A percentile compares a stretch with the other conserved stretches of the same genome.
phyloP scores from a whole-genome alignment of 1,284 basidiomycete genomes.

The Cryptococcus sp. region DNA sequence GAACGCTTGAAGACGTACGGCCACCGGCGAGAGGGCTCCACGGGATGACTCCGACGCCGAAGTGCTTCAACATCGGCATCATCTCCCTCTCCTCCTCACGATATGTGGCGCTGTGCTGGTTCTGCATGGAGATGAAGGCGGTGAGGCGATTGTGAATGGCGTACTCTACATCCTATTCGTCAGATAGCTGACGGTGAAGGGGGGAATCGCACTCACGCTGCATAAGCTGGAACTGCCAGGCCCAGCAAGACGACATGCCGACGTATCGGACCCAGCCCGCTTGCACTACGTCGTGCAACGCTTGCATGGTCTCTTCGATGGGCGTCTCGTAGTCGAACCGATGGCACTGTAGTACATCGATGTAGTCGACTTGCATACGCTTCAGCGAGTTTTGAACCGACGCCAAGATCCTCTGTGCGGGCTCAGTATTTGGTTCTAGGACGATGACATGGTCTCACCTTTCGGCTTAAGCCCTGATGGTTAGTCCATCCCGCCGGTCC shows the following conservation, averaged over 20 bases:
- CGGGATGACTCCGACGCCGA: slow-evolving; percentile 40
- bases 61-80: slow-evolving; percentile 58
- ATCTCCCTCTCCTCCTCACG: slow-evolving; percentile 65
- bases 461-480: slow-evolving; percentile 54
- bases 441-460: slow-evolving; percentile 39
- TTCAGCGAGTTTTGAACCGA: slow-evolving; percentile 67
- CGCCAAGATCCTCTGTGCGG: slow-evolving; percentile 64
- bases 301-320: slow-evolving; percentile 66
- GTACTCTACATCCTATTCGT: slow-evolving; percentile 36
- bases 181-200: neutral
- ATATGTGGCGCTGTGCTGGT: slow-evolving; percentile 59
- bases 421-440: neutral
- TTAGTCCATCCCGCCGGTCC: slow-evolving; percentile 56
- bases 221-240: slow-evolving; percentile 40
- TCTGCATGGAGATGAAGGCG: slow-evolving; percentile 72
- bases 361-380: slow-evolving; percentile 68
- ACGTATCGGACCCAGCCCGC: slow-evolving; percentile 66
- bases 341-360: slow-evolving; percentile 64
- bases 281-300: slow-evolving; percentile 66
- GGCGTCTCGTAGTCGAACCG: slow-evolving; percentile 65
- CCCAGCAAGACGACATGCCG: slow-evolving; percentile 57
- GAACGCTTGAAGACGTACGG: slow-evolving; percentile 13
- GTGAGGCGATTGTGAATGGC: slow-evolving; percentile 60
- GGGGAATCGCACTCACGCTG: slow-evolving; percentile 20
- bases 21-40: slow-evolving; percentile 30